Evolutionary conservation across 495 filamentous ascomycete species (phyloP).

Genomic region (Coniosporium apollinis): DNA sequence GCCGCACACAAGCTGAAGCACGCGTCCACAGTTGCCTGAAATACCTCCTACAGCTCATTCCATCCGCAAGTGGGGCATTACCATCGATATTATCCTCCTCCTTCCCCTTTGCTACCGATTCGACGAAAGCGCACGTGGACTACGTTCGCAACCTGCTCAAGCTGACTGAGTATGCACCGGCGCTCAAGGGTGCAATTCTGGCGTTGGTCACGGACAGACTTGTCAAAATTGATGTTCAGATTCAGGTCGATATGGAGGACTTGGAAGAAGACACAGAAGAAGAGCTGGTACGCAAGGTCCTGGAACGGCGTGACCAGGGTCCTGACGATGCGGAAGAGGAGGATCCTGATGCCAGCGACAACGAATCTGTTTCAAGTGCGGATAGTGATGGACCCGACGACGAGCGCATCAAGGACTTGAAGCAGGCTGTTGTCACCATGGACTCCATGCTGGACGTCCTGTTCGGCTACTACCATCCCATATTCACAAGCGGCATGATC

Average conservation of each 20-base stretch:
- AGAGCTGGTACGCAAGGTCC: constrained; percentile 19
- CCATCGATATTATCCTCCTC: constrained; percentile 43
- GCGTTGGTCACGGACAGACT: constrained; percentile 65
- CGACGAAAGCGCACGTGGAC: constrained; percentile 50
- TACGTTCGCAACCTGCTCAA: constrained; percentile 68
- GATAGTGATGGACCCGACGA: constrained; percentile 25
- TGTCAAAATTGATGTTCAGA: constrained; percentile 85
- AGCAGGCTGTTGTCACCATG: constrained; percentile 73
- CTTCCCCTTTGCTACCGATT: constrained; percentile 61
- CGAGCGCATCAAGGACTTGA: constrained; percentile 41
- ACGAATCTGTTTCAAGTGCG: constrained; percentile 19
- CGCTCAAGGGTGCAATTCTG: constrained; percentile 69
- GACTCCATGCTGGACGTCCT: constrained; percentile 82
- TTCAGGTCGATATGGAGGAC: constrained; percentile 83
- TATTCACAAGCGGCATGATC: constrained; percentile 36
- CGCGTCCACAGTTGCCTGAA: constrained; percentile 60
- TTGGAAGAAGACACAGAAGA: constrained; percentile 56
- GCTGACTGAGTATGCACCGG: constrained; percentile 56
- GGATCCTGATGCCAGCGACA: constrained; percentile 28
- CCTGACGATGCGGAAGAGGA: constrained; percentile 25
- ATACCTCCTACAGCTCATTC: constrained; percentile 60
- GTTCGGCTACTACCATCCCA: constrained; percentile 61
- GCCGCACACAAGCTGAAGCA: constrained; percentile 39
- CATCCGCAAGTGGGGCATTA: constrained; percentile 55
- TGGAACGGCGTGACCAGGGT: constrained; percentile 1